Percentiles rank a stretch among this genome's conserved stretches.
Evolutionary conservation across 768 basidiomycete species (phyloP).

Genomic region (Clavulina sp.): DNA sequence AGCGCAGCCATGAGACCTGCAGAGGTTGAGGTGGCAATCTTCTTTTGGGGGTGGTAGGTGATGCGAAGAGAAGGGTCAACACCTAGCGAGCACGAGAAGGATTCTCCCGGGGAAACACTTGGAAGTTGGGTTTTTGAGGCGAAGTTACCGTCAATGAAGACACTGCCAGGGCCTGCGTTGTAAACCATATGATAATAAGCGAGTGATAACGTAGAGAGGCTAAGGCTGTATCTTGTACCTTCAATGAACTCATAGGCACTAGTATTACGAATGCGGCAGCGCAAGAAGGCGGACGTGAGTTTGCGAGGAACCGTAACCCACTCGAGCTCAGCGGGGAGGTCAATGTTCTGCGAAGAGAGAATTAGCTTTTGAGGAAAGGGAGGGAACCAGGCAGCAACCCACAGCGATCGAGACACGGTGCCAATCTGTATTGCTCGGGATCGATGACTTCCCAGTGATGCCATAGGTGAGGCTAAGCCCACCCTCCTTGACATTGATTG

Average conservation of each 20-base stretch:
- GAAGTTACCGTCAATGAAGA: conserved; percentile 12
- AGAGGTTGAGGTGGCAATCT: background rate
- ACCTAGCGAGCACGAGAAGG: conserved; percentile 10
- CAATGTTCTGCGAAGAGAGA: no score
- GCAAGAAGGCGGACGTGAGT: background rate
- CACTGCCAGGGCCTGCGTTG: conserved; percentile 6
- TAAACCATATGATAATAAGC: conserved; percentile 4
- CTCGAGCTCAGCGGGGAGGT: conserved; percentile 9
- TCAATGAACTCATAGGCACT: background rate
- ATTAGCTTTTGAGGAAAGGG: no score
- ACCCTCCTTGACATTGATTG: background rate
- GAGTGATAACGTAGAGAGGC: background rate
- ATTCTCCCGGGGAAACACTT: conserved; percentile 6
- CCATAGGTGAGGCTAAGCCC: conserved; percentile 2
- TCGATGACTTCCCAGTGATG: conserved; percentile 9
- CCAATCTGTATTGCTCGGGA: conserved; percentile 8
- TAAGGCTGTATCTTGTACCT: background rate
- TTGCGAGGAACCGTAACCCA: conserved; percentile 12
- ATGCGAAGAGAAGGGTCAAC: conserved; percentile 10
- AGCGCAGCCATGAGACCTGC: conserved; percentile 1
- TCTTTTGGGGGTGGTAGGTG: conserved; percentile 9
- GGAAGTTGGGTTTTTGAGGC: conserved; percentile 11
- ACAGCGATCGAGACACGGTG: conserved; percentile 11
- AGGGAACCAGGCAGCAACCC: no score
- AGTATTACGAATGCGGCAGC: background rate